Base-by-base conservation (phyloP, 1,284 basidiomycete genomes). In the Ceratobasidium sp. region DNA sequence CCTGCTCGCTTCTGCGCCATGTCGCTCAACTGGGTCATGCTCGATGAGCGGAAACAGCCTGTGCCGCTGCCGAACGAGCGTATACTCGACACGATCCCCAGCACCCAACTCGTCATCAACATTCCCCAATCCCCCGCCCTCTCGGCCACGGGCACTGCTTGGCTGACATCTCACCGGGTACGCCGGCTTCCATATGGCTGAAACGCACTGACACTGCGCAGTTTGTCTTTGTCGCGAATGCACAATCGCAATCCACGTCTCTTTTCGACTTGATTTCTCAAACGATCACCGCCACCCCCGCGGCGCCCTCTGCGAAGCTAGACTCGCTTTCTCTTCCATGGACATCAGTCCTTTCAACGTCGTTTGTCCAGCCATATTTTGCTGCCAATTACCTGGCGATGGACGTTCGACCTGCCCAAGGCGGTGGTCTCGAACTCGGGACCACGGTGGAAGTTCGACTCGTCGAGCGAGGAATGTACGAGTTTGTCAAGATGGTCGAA, bases 1-100 rank as follows among this genome's bases (percentile, higher is more conserved):
- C 47, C 68, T 54, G n/a, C n/a, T n/a, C n/a, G n/a, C n/a, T n/a
- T n/a, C n/a, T n/a, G 78, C 25, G 29, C 74, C 71, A 92, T 92
- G 91, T 87, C 91, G 4, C 81, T 92, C 56, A 91, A 92, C 79
- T 91, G 88, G 87, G 82, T 85, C 0, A 90, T 89, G 84, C 81
- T 92, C 31, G 82, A 82, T 70, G 79, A 83, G 3, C 80, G 85
- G 49, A 81, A 85, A 60, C 78, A 82, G 15, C 88, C 88, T 2
- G 80, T 91, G 4, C 88, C 89, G 17, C 79, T 92, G 12, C 86
- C 84, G 0, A 77, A 85, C 54, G 90, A 93, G 77, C 79, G 80
- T 74, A 84, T 80, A 0, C 82, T 91, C 56, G 82, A 83, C 27
- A 82, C 80, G 0, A 74, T 89, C 69, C 82, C 86, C 69, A 79